phyloP scores from a whole-genome alignment of 495 filamentous ascomycete species.

The Neurospora terricola region DNA sequence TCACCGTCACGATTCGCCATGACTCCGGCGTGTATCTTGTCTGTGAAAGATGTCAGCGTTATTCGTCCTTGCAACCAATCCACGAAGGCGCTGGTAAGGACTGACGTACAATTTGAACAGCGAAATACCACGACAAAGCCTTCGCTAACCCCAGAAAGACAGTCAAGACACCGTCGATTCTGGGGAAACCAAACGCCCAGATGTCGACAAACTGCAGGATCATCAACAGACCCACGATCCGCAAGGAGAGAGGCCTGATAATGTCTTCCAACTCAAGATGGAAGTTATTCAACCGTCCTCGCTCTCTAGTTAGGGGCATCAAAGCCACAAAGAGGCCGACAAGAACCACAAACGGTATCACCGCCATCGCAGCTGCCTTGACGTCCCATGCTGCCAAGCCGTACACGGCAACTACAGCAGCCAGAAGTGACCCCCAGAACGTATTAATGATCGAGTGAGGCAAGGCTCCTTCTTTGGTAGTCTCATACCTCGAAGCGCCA shows the following conservation, averaged over 20 bases:
- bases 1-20: conserved; percentile 14
- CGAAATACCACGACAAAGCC: conserved; percentile 21
- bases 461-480: not conserved
- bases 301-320: not conserved
- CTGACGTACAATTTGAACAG: conserved; percentile 15
- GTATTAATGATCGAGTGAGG: not conserved
- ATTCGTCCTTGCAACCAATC: not conserved
- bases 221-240: not conserved
- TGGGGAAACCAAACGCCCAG: not conserved
- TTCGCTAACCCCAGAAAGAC: conserved; percentile 9
- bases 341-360: not conserved
- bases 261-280: not conserved
- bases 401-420: not conserved
- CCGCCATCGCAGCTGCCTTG: not conserved
- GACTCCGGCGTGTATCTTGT: conserved; percentile 7
- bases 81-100: not conserved
- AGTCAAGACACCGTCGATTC: not conserved
- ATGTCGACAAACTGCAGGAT: not conserved
- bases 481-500: not conserved
- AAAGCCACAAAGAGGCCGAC: not conserved
- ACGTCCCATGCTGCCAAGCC: not conserved
- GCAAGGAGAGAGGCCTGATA: not conserved
- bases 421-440: not conserved
- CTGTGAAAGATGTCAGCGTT: not conserved
- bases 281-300: not conserved